Evolutionary conservation across 495 filamentous ascomycete species (phyloP).

Genomic region (Hypoxylon perforatum): DNA sequence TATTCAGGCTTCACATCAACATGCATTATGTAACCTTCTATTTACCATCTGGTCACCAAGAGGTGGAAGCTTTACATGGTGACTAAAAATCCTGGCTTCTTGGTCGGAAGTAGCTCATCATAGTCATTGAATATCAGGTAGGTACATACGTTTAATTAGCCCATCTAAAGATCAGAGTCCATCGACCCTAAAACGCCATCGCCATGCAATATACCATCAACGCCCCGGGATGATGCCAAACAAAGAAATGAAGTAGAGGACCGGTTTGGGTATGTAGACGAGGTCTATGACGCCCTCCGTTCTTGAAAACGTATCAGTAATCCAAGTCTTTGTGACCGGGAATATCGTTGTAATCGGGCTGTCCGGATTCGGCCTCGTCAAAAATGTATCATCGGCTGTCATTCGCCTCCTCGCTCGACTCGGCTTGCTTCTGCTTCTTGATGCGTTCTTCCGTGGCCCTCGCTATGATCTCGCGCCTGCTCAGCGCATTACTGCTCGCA

Average conservation of each 20-base stretch:
- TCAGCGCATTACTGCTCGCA: conserved; percentile 45
- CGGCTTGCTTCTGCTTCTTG: conserved; percentile 63
- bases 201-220: conserved; percentile 12
- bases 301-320: neutral
- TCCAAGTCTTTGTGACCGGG: neutral
- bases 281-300: neutral
- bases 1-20: too few species aligned
- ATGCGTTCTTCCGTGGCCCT: conserved; percentile 79
- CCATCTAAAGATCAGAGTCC: neutral
- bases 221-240: neutral
- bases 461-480: conserved; percentile 76
- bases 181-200: conserved; percentile 8
- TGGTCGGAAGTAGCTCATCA: neutral
- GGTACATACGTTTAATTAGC: neutral
- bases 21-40: too few species aligned
- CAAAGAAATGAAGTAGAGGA: neutral
- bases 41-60: too few species aligned
- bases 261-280: too few species aligned
- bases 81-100: too few species aligned
- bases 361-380: too few species aligned
- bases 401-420: conserved; percentile 37
- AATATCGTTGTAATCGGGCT: too few species aligned
- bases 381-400: conserved; percentile 2
- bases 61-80: too few species aligned
- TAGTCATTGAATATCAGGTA: neutral